These are phyloP conservation scores for Clathrospora elynae DNA, from an alignment of 2,329 filamentous ascomycete genomes.

Conservation along the genomic window DNA sequence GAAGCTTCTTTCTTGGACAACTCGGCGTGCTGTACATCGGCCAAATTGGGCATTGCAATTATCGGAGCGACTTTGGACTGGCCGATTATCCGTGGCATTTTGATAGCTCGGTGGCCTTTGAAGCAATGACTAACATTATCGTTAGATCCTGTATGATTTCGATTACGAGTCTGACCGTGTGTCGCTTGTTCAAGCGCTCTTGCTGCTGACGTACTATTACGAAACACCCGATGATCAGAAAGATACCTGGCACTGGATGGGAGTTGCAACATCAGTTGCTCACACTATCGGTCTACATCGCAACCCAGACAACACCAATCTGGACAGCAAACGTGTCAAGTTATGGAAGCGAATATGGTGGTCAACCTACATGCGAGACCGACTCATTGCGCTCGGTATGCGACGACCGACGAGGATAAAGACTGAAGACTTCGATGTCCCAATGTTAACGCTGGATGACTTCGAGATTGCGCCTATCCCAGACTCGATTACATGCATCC, in stretches of 20 bases:
- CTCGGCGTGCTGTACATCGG: conserved; percentile 12
- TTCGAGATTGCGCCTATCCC: conserved; percentile 77
- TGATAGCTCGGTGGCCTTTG: conserved; percentile 1
- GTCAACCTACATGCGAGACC: conserved; percentile 95
- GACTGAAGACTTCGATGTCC: conserved; percentile 90
- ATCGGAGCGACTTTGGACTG: conserved; percentile 9
- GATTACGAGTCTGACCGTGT: conserved; percentile 93
- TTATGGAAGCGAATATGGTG: conserved; percentile 98
- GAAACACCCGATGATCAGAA: conserved; percentile 96
- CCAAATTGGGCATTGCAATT: conserved; percentile 12
- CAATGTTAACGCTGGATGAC: conserved; percentile 82
- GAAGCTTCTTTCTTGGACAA: conserved; percentile 10
- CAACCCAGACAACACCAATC: conserved; percentile 77
- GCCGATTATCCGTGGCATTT: conserved; percentile 10
- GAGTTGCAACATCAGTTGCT: conserved; percentile 87
- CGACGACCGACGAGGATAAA: conserved; percentile 89
- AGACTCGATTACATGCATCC: conserved; percentile 70
- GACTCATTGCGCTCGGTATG: conserved; percentile 91
- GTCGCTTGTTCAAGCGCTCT: conserved; percentile 81
- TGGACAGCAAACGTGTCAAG: conserved; percentile 74
- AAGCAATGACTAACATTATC: conserved; percentile 19
- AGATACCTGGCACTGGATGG: conserved; percentile 99
- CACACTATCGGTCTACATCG: conserved; percentile 93
- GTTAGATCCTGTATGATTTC: conserved; percentile 84
- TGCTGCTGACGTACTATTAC: conserved; percentile 97